Evolutionary conservation across 192 early-diverging fungal species (phyloP), one percentile per base, ranked within the genome.

Genomic region (Backusella psychrophila): DNA sequence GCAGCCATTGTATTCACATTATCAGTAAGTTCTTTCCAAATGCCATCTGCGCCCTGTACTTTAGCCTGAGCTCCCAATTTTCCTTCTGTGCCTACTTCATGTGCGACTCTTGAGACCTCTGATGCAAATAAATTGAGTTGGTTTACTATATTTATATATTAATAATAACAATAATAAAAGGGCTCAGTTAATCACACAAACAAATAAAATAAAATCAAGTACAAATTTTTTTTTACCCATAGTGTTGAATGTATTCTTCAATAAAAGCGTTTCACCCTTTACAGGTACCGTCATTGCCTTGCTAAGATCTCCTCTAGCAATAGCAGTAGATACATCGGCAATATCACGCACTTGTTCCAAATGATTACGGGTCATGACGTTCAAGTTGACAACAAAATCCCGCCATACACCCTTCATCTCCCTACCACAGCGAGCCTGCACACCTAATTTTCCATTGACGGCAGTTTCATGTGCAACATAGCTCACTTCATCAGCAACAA

Each of bases 161-260:
- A 3, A 33, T 33, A 33, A 3, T 33, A 33, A 33, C 3, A 33
- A 33, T 3, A 33, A 33, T 33, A 0, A 65, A 41, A 75, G 9
- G 33, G 33, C 33, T 33, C 2, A 33, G 33, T 33, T 33, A 33
- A 33, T 33, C 33, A 33, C 33, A 71, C 56, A 21, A 67, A 36
- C 66, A 68, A 19, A 38, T 14, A 71, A 36, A 56, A 38, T 56
- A 21, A 56, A 33, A 17, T 36, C 14, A 34, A 68, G 15, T 29
- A 71, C 86, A 89, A 89, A 84, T 5, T 77, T 76, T 49, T 26
- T 73, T 75, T 88, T 89, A 84, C 90, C 93, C 89, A 94, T 90
- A 3, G 83, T 86, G 78, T 94, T 94, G 33, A 94, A 91, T 2
- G 91, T 93, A 31, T 89, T 82, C 75, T 94, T 94, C 0, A 94